Evolutionary conservation across 495 filamentous ascomycete genomes (phyloP).

Genomic region (Diplogelasinospora grovesii): DNA sequence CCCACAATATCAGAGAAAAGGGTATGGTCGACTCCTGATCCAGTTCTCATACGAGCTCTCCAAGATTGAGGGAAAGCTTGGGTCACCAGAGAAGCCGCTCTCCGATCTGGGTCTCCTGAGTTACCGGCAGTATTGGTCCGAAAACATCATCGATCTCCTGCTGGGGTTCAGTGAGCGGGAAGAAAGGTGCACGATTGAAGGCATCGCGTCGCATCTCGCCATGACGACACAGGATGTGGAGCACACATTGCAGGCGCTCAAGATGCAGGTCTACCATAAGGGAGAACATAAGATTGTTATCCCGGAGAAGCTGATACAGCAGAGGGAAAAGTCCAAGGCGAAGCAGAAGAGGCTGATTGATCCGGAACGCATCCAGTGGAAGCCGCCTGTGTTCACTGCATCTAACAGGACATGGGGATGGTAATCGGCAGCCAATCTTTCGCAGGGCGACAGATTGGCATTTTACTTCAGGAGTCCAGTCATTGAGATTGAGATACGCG

Average conservation of each 20-base stretch:
- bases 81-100: slow-evolving; percentile 92
- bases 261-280: slow-evolving; percentile 91
- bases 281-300: slow-evolving; percentile 90
- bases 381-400: slow-evolving; percentile 90
- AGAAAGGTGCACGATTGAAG: slow-evolving; percentile 72
- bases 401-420: slow-evolving; percentile 91
- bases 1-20: slow-evolving; percentile 90
- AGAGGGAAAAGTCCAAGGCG: slow-evolving; percentile 68
- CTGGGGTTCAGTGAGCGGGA: slow-evolving; percentile 53
- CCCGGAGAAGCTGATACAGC: slow-evolving; percentile 58
- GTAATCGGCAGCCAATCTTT: too few species aligned
- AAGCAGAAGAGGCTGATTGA: slow-evolving; percentile 70
- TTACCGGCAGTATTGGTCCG: slow-evolving; percentile 95
- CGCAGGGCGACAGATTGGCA: too few species aligned
- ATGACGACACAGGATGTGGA: slow-evolving; percentile 97
- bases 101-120: slow-evolving; percentile 86
- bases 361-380: slow-evolving; percentile 78
- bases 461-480: too few species aligned
- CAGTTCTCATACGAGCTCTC: slow-evolving; percentile 97
- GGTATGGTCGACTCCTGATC: slow-evolving; percentile 87
- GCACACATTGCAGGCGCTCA: slow-evolving; percentile 83
- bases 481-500: too few species aligned
- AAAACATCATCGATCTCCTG: slow-evolving; percentile 80
- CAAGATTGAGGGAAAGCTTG: slow-evolving; percentile 88
- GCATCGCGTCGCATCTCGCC: slow-evolving; percentile 66